These are phyloP conservation scores for Skeletonema potamos DNA, from an alignment of 108 stramenopile genomes.

Conservation along the genomic window DNA sequence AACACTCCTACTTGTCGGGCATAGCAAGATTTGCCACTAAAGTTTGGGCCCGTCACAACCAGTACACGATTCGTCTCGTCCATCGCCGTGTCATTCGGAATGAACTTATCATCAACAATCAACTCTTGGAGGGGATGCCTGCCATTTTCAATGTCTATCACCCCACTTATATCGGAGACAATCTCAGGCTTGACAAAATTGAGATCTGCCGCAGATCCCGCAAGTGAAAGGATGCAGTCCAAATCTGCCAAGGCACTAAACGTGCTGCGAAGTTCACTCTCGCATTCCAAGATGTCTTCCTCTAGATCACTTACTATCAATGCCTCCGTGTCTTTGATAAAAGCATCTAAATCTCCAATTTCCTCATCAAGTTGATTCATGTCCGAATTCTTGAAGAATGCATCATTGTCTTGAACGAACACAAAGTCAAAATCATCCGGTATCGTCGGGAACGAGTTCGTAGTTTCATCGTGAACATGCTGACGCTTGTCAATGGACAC, in stretches of 20 bases:
- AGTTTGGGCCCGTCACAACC: constrained; percentile 94
- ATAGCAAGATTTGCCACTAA: constrained; percentile 93
- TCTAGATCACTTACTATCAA: constrained; percentile 91
- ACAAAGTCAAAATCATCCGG: constrained; percentile 76
- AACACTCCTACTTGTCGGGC: constrained; percentile 83
- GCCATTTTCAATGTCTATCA: constrained; percentile 88
- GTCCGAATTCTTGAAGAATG: constrained; percentile 86
- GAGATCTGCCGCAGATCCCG: constrained; percentile 80
- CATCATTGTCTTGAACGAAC: constrained; percentile 74
- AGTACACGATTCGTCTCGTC: constrained; percentile 64
- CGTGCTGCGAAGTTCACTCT: constrained; percentile 75
- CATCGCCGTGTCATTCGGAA: constrained; percentile 86
- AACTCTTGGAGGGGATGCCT: constrained; percentile 95
- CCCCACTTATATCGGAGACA: constrained; percentile 46
- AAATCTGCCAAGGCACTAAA: constrained; percentile 84
- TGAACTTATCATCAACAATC: constrained; percentile 83
- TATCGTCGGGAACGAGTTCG: constrained; percentile 53
- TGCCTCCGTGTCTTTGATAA: constrained; percentile 88
- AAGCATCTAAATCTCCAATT: constrained; percentile 89
- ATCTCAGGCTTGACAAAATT: constrained; percentile 83
- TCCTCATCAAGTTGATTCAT: constrained; percentile 86
- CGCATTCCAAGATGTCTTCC: constrained; percentile 86
- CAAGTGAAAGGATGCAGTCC: constrained; percentile 89
- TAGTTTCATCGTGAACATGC: constrained; percentile 43
- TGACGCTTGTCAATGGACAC: constrained; percentile 63